A percentile compares a stretch with the other conserved stretches of the same genome.
phyloP scores from a whole-genome alignment of 2,329 filamentous ascomycete genomes.

The Arthrobotrys entomopaga region DNA sequence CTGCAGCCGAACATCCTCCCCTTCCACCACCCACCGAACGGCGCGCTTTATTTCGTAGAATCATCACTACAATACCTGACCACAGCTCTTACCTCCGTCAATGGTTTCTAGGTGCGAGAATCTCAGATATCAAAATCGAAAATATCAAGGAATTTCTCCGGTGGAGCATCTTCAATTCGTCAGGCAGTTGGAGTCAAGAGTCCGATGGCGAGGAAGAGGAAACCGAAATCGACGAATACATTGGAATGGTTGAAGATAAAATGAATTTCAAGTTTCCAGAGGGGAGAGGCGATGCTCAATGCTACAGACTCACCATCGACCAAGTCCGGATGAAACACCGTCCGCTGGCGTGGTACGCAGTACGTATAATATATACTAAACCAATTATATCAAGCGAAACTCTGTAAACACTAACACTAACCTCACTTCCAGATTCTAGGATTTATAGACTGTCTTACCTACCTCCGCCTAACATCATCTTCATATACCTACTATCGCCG shows the following conservation, averaged over 20 bases:
- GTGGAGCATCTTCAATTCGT: conserved; percentile 70
- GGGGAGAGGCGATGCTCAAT: conserved; percentile 67
- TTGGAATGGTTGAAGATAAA: conserved; percentile 66
- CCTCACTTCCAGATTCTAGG: conserved; percentile 56
- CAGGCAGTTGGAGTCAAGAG: conserved; percentile 61
- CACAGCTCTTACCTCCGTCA: conserved; percentile 67
- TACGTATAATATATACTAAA: conserved; percentile 59
- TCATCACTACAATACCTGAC: conserved; percentile 67
- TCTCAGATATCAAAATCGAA: conserved; percentile 68
- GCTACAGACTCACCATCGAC: conserved; percentile 70
- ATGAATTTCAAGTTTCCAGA: conserved; percentile 66
- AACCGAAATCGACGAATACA: conserved; percentile 67
- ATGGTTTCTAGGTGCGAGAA: conserved; percentile 70
- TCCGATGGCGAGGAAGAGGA: conserved; percentile 57
- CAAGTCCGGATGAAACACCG: conserved; percentile 69
- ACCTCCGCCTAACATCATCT: conserved; percentile 62
- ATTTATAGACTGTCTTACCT: conserved; percentile 61
- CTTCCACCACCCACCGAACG: conserved; percentile 64
- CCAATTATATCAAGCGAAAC: neutral
- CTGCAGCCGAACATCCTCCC: conserved; percentile 66
- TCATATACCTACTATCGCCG: conserved; percentile 67
- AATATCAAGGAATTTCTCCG: conserved; percentile 71
- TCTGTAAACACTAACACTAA: conserved; percentile 54
- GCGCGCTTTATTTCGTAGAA: conserved; percentile 66
- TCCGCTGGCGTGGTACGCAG: conserved; percentile 69